phyloP scores from a whole-genome alignment of 768 basidiomycete genomes.

The Boletus pseudo-olivaceus region DNA sequence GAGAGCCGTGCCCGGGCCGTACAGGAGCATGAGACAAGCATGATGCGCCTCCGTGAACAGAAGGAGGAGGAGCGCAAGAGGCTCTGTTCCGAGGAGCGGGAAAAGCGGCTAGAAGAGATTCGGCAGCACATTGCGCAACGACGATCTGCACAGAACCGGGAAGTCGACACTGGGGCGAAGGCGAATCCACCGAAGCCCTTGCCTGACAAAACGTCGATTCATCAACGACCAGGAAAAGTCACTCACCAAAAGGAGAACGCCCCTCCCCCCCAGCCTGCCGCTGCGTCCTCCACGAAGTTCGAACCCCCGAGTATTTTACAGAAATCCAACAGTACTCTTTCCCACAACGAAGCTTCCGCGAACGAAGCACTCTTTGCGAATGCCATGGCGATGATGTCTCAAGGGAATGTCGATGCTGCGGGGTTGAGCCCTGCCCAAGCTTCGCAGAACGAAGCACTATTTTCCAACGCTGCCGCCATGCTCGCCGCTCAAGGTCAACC shows the following conservation, averaged over 20 bases:
- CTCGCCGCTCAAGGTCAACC: constrained; percentile 10
- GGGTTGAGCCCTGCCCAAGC: constrained; percentile 19
- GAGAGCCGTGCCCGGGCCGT: constrained; percentile 28
- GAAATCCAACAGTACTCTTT: constrained; percentile 26
- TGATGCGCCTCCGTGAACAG: constrained; percentile 32
- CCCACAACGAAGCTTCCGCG: constrained; percentile 22
- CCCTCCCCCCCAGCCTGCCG: constrained; percentile 9
- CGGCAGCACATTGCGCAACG: constrained; percentile 19
- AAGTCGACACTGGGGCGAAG: constrained; percentile 14
- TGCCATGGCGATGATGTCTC: constrained; percentile 22
- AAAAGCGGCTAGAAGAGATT: constrained; percentile 22
- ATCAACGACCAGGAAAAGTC: constrained; percentile 12
- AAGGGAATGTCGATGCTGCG: constrained; percentile 2
- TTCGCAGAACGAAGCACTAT: constrained; percentile 24
- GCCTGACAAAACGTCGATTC: constrained; percentile 15
- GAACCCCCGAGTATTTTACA: constrained; percentile 22
- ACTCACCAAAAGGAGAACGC: constrained; percentile 29
- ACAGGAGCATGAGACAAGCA: constrained; percentile 31
- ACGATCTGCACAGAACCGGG: constrained; percentile 15
- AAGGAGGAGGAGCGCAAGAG: constrained; percentile 32
- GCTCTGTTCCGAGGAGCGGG: constrained; percentile 28
- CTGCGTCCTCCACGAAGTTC: constrained; percentile 12
- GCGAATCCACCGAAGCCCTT: constrained; percentile 7
- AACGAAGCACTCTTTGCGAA: constrained; percentile 28
- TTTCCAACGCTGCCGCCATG: constrained; percentile 20